Evolutionary conservation across 768 basidiomycete genomes (phyloP).

Genomic region (Boletus bicolor): DNA sequence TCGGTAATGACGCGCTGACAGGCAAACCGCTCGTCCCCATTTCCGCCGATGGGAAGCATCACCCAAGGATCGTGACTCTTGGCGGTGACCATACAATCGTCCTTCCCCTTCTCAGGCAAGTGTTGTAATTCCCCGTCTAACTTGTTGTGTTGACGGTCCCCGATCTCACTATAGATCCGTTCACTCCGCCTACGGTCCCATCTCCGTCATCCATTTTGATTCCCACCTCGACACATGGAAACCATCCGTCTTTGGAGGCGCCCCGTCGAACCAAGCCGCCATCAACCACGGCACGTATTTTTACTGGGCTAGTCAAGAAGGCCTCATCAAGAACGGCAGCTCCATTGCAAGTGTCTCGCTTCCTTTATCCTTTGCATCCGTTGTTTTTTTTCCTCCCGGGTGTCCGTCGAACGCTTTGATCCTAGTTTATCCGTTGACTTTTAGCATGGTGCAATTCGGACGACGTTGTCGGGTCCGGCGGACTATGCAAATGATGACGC

Average conservation of each 20-base stretch:
- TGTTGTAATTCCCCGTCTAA: neutral
- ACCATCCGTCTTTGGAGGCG: constrained; percentile 69
- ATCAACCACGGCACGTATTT: constrained; percentile 91
- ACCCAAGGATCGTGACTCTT: constrained; percentile 78
- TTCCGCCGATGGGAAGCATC: constrained; percentile 66
- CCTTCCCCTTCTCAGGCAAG: constrained; percentile 45
- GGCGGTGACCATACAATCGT: constrained; percentile 90
- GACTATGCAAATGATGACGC: constrained; percentile 78
- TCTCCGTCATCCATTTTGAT: constrained; percentile 85
- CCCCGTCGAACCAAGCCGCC: constrained; percentile 66
- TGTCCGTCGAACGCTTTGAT: constrained; percentile 50
- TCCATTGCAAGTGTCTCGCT: constrained; percentile 74
- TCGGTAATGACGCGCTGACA: constrained; percentile 60
- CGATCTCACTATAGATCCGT: constrained; percentile 51
- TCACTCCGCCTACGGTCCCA: constrained; percentile 71
- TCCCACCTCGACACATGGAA: constrained; percentile 83
- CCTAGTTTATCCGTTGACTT: constrained; percentile 58
- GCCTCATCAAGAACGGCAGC: constrained; percentile 70
- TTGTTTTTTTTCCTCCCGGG: constrained; percentile 15
- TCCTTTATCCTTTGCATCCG: constrained; percentile 17
- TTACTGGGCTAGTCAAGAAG: constrained; percentile 83
- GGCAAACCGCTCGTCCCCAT: constrained; percentile 56
- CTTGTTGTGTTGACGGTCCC: neutral
- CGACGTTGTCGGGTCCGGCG: constrained; percentile 71
- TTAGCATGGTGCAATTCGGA: constrained; percentile 85